Percentiles rank a stretch among this genome's conserved stretches.
Evolutionary conservation across 2,329 filamentous ascomycete genomes (phyloP).

Genomic region (Grosmannia clavigera): DNA sequence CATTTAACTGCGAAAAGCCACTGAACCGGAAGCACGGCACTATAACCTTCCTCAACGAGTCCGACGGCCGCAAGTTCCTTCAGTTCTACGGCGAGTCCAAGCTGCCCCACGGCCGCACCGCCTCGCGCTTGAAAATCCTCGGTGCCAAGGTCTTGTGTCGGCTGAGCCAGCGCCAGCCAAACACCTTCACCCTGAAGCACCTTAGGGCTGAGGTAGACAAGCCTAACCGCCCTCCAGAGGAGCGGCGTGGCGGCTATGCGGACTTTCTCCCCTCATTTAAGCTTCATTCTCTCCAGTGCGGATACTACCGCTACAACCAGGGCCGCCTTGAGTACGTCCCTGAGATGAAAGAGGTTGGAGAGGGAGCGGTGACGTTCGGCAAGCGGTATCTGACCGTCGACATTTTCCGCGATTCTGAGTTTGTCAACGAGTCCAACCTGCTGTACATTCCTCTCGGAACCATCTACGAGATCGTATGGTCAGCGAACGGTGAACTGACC

Average conservation of each 20-base stretch:
- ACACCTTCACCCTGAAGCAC: conserved; percentile 11
- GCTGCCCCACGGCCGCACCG: conserved; percentile 7
- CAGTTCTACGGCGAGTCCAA: conserved; percentile 16
- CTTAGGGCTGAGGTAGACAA: conserved; percentile 13
- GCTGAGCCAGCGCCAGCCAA: conserved; percentile 8
- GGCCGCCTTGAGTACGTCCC: conserved; percentile 28
- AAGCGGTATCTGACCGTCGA: conserved; percentile 28
- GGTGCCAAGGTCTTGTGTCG: conserved; percentile 18
- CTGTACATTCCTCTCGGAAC: conserved; percentile 38
- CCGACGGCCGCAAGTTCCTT: conserved; percentile 32
- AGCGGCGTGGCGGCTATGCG: not conserved
- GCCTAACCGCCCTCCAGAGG: conserved; percentile 1
- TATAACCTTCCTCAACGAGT: conserved; percentile 28
- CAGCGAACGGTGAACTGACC: conserved; percentile 25
- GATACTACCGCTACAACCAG: conserved; percentile 29
- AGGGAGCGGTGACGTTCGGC: conserved; percentile 28
- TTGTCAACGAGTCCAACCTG: conserved; percentile 12
- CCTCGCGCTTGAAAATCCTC: conserved; percentile 17
- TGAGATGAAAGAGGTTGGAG: conserved; percentile 25
- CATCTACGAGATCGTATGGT: conserved; percentile 32
- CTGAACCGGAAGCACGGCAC: conserved; percentile 21
- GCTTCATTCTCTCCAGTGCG: conserved; percentile 3
- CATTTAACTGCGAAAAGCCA: conserved; percentile 32
- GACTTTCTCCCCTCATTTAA: conserved; percentile 4
- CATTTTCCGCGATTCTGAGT: conserved; percentile 9